phyloP scores from a whole-genome alignment of 2,329 filamentous ascomycete genomes.

The Fusarium nelsonii region DNA sequence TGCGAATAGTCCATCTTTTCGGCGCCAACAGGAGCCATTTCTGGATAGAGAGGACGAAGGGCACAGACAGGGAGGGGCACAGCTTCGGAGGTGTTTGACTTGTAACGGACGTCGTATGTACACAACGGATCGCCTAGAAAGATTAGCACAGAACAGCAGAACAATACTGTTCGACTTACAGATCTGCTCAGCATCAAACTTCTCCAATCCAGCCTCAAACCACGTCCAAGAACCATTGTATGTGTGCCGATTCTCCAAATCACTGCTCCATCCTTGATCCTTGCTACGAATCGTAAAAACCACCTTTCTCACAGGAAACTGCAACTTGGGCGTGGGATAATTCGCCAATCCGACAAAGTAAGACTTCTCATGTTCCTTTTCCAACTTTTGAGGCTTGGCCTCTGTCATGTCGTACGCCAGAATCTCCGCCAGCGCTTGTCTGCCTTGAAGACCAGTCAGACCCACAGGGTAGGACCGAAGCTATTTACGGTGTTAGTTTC shows the following conservation, averaged over 20 bases:
- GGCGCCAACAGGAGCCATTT: conserved; percentile 31
- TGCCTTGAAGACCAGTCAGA: conserved; percentile 48
- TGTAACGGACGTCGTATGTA: conserved; percentile 48
- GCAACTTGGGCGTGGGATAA: conserved; percentile 56
- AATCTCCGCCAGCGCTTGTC: conserved; percentile 46
- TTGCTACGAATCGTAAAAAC: conserved; percentile 68
- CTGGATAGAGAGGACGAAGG: conserved; percentile 55
- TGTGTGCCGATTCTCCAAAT: conserved; percentile 49
- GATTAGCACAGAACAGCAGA: background rate
- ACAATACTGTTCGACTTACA: conserved; percentile 42
- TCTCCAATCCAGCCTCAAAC: conserved; percentile 73
- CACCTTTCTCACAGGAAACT: conserved; percentile 69
- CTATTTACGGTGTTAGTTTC: conserved; percentile 39
- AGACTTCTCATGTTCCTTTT: conserved; percentile 44
- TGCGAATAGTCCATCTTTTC: conserved; percentile 54
- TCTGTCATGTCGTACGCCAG: conserved; percentile 50
- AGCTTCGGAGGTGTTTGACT: conserved; percentile 33
- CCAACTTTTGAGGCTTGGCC: conserved; percentile 46
- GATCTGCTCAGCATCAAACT: conserved; percentile 57
- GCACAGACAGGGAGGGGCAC: conserved; percentile 51
- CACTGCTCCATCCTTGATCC: conserved; percentile 70
- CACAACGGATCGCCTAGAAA: conserved; percentile 49
- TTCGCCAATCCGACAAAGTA: conserved; percentile 54
- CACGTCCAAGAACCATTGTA: conserved; percentile 68
- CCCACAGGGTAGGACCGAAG: conserved; percentile 57